Percentiles rank a stretch among this genome's conserved stretches.
These are phyloP conservation scores for Cyberlindnera sargentensis DNA, from an alignment of 805 yeast genomes.

Conservation along the genomic window DNA sequence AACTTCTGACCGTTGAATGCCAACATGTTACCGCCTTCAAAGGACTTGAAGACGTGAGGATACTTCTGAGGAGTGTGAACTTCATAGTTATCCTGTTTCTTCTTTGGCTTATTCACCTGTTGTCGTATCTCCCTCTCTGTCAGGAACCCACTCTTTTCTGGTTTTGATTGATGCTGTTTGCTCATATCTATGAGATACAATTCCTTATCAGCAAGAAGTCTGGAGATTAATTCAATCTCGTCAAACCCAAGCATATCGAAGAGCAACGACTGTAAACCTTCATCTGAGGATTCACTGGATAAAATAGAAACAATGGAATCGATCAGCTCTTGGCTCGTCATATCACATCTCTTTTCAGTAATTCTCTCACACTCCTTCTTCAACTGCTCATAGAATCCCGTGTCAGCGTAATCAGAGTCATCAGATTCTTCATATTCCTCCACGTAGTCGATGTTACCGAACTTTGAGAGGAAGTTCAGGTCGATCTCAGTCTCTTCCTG, in stretches of 20 bases:
- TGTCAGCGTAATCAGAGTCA: slow-evolving; percentile 9
- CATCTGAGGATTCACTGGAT: slow-evolving; percentile 37
- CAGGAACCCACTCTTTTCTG: slow-evolving; percentile 29
- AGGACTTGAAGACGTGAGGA: slow-evolving; percentile 81
- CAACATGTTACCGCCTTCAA: slow-evolving; percentile 60
- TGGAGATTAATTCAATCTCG: slow-evolving; percentile 71
- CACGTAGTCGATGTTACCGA: slow-evolving; percentile 24
- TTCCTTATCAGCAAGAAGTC: slow-evolving; percentile 42
- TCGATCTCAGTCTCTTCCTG: slow-evolving; percentile 32
- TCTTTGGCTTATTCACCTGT: slow-evolving; percentile 43
- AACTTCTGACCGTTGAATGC: slow-evolving; percentile 77
- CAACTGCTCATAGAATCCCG: slow-evolving; percentile 14
- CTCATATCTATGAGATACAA: slow-evolving; percentile 22
- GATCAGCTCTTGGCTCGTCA: slow-evolving; percentile 27
- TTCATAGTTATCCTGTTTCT: slow-evolving; percentile 42
- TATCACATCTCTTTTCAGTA: slow-evolving; percentile 27
- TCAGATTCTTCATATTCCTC: slow-evolving; percentile 15
- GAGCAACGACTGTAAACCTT: slow-evolving; percentile 60
- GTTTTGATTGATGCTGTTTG: slow-evolving; percentile 16
- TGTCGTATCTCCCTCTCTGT: slow-evolving; percentile 49
- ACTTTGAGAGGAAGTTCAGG: slow-evolving; percentile 26
- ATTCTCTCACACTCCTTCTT: slow-evolving; percentile 25
- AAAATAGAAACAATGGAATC: slow-evolving; percentile 27
- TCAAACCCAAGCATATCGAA: slow-evolving; percentile 84
- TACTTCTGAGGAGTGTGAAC: slow-evolving; percentile 45